Evolutionary conservation across 768 basidiomycete species (phyloP), one percentile per base, ranked within the genome.

Genomic region (Hypsizygus marmoreus): DNA sequence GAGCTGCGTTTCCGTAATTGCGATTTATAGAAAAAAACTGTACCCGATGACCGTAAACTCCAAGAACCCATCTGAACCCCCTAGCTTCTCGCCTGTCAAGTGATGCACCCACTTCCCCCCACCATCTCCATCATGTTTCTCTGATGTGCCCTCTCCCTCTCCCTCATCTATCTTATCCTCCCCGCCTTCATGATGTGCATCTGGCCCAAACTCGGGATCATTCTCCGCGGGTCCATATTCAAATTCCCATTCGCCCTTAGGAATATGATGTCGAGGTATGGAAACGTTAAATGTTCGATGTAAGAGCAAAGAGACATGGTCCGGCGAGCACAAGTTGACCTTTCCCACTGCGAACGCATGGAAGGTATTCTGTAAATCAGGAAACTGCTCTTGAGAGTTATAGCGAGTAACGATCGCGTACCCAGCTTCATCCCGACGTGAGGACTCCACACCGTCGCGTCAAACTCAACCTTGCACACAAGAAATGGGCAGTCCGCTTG

Each of bases 251-350:
- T 77, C 66, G 24, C 87, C 84, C 20, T 70, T 73, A 2, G 91
- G 90, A 53, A 97, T 93, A 63, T 97, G 93, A 59, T 90, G 82
- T 45, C 88, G 81, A 2, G 95, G 94, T 66, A 97, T 94, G 14
- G 95, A 95, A 13, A 90, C 88, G 64, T 97, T 97, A 74, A 97
- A 97, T 5, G 91, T 97, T 19, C 84, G 82, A 56, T 94, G 90
- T 3, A 94, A 75, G 25, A 97, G 88, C 12, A 97, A 74, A 1
- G 93, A 91, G 42, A 97, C 74, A 57, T 97, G 95, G 60, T 95
- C 93, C 1, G 93, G 92, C 2, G 94, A 95, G 55, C 80, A 94
- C 14, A 97, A 73, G 57, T 81, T 95, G 40, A 97, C 78, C 57
- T 82, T 88, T n/a, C 91, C 94, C 47, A 76, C 94, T 95, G 52